phyloP scores from a whole-genome alignment of 1,284 basidiomycete species.

The Ustilago shanxiensis region DNA sequence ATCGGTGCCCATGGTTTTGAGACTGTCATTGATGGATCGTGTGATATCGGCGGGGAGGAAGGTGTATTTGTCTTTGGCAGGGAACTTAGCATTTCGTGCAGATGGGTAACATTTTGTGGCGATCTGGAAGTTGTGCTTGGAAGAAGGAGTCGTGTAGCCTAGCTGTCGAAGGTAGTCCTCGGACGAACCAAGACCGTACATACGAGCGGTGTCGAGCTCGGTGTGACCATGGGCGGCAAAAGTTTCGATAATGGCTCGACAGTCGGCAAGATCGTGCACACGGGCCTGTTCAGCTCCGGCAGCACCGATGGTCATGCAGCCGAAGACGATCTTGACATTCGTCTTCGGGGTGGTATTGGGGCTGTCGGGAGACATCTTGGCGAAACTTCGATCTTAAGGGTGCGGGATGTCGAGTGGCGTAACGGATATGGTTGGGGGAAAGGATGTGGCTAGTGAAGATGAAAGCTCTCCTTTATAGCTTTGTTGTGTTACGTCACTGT shows the following conservation, averaged over 20 bases:
- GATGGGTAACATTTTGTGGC: conserved; percentile 70
- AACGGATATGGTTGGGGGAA: neutral
- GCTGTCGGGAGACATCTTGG: conserved; percentile 17
- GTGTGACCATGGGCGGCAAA: conserved; percentile 76
- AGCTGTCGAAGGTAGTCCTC: conserved; percentile 54
- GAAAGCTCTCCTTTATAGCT: too few relatives aligned
- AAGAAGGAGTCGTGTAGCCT: conserved; percentile 22
- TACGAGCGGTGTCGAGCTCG: conserved; percentile 75
- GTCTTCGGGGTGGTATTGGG: conserved; percentile 73
- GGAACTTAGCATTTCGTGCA: conserved; percentile 34
- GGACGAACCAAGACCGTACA: conserved; percentile 70
- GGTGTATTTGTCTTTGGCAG: conserved; percentile 40
- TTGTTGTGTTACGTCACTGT: too few relatives aligned
- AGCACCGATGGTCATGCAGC: conserved; percentile 73
- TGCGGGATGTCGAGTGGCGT: too few relatives aligned
- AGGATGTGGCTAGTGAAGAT: too few relatives aligned
- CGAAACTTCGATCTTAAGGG: neutral
- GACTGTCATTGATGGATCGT: conserved; percentile 55
- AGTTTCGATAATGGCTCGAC: conserved; percentile 75
- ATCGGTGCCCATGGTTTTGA: conserved; percentile 69
- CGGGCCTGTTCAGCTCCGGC: conserved; percentile 72
- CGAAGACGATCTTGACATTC: conserved; percentile 66
- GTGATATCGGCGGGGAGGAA: conserved; percentile 71
- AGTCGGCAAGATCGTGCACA: conserved; percentile 74
- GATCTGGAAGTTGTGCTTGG: conserved; percentile 44